Evolutionary conservation across 2,329 filamentous ascomycete genomes (phyloP).

Genomic region (Trichocomaceae sp.): DNA sequence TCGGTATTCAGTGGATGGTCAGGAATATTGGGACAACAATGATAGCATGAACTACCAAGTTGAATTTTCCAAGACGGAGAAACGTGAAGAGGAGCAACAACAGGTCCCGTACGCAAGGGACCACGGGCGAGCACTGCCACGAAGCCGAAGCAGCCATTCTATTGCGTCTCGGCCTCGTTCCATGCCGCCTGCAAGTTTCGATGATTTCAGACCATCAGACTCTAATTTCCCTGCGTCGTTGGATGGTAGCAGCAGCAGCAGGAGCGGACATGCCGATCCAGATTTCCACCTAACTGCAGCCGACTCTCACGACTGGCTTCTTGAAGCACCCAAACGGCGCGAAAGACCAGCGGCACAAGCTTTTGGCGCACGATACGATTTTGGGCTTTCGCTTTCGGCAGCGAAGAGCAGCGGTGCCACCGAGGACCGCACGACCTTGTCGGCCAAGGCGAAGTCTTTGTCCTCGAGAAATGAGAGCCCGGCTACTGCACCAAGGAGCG

Average conservation of each 20-base stretch:
- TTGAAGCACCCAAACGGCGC: constrained; percentile 45
- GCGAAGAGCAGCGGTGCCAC: constrained; percentile 61
- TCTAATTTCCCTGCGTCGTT: constrained; percentile 48
- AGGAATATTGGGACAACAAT: constrained; percentile 97
- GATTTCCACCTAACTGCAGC: constrained; percentile 64
- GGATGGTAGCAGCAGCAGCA: constrained; percentile 47
- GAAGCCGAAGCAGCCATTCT: constrained; percentile 55
- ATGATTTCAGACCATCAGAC: constrained; percentile 64
- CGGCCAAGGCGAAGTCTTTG: constrained; percentile 46
- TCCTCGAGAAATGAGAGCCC: constrained; percentile 12
- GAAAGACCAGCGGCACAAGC: constrained; percentile 55
- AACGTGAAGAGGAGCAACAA: constrained; percentile 43
- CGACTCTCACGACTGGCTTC: constrained; percentile 57
- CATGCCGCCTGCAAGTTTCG: constrained; percentile 49
- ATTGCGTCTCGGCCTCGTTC: constrained; percentile 45
- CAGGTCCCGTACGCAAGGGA: constrained; percentile 44
- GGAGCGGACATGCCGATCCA: constrained; percentile 55
- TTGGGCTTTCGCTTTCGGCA: constrained; percentile 80
- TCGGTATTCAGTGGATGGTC: constrained; percentile 74
- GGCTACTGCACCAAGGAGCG: constrained; percentile 13
- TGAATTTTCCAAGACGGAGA: constrained; percentile 77
- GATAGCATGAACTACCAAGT: constrained; percentile 80
- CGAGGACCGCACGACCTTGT: constrained; percentile 57
- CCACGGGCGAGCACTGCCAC: constrained; percentile 53
- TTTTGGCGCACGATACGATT: constrained; percentile 93